Conservation (phyloP, 2,329 filamentous ascomycete genomes). For the Nemania serpens region DNA sequence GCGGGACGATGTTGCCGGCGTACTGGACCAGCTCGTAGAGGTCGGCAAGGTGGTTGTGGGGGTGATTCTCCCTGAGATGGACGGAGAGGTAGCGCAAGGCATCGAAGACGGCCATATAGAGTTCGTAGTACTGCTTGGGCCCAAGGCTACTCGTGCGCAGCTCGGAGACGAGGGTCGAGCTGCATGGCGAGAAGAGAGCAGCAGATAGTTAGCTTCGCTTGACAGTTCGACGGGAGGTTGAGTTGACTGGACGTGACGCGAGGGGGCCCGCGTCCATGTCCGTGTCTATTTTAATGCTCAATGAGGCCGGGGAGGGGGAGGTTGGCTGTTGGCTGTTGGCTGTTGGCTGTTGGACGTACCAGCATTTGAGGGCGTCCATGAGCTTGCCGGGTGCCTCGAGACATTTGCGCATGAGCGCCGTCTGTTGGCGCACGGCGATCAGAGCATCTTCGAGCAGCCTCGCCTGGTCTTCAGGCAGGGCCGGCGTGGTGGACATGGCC, state of each 20-base stretch:
- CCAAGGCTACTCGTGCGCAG: constrained; percentile 94
- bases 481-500: constrained; percentile 56
- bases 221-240: constrained; percentile 10
- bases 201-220: constrained; percentile 29
- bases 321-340: too few species aligned
- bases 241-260: constrained; percentile 2
- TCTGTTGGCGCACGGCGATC: constrained; percentile 95
- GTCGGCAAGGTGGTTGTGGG: constrained; percentile 96
- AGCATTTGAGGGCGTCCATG: constrained; percentile 99
- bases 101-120: constrained; percentile 99
- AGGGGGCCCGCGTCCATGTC: too few species aligned
- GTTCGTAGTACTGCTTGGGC: constrained; percentile 99
- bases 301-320: neutral
- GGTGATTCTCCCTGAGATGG: constrained; percentile 95
- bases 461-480: constrained; percentile 78
- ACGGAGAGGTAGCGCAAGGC: constrained; percentile 94
- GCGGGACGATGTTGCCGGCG: constrained; percentile 95
- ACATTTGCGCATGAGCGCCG: constrained; percentile 94
- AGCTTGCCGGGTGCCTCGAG: constrained; percentile 96
- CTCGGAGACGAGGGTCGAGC: constrained; percentile 97
- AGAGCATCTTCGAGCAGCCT: constrained; percentile 97
- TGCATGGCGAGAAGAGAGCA: constrained; percentile 46
- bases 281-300: too few species aligned
- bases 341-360: constrained; percentile 72
- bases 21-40: constrained; percentile 98